Conservation (phyloP, 257 asterid genomes). For the Sherardia arvensis region DNA sequence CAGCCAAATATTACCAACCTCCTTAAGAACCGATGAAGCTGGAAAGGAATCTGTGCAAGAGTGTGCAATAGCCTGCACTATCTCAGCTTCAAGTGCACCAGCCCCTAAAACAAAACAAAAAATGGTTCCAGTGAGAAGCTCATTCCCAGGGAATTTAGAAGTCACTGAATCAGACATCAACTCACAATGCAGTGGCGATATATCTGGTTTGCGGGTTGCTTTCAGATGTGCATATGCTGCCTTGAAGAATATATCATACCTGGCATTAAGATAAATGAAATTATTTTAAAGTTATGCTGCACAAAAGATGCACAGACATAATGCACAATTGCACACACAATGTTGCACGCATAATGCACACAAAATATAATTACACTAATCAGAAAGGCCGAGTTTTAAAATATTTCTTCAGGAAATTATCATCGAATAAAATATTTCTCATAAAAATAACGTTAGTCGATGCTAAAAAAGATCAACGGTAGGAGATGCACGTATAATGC, state of each 20-base stretch:
- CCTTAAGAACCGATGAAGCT: constrained; percentile 64
- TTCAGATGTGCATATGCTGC: constrained; percentile 78
- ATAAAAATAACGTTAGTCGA: no score
- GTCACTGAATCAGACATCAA: constrained; percentile 12
- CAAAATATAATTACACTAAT: not conserved
- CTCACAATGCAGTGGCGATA: constrained; percentile 66
- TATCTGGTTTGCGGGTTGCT: constrained; percentile 32
- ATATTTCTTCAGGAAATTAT: not conserved
- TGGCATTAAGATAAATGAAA: constrained; percentile 24
- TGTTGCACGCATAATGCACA: not conserved
- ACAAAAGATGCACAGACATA: not conserved
- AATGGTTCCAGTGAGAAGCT: constrained; percentile 71
- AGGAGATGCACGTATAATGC: no score
- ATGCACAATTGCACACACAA: not conserved
- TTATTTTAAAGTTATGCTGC: no score
- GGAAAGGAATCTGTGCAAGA: constrained; percentile 95
- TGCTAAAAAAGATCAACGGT: no score
- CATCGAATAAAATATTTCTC: no score
- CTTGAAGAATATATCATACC: constrained; percentile 81
- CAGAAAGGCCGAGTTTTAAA: not conserved
- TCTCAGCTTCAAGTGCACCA: no score
- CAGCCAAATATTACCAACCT: constrained; percentile 40
- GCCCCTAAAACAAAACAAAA: no score
- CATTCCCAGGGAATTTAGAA: constrained; percentile 11
- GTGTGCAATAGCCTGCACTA: constrained; percentile 80